Evolutionary conservation across 2,329 filamentous ascomycete species (phyloP).

Genomic region (Didymosphaeria variabile): DNA sequence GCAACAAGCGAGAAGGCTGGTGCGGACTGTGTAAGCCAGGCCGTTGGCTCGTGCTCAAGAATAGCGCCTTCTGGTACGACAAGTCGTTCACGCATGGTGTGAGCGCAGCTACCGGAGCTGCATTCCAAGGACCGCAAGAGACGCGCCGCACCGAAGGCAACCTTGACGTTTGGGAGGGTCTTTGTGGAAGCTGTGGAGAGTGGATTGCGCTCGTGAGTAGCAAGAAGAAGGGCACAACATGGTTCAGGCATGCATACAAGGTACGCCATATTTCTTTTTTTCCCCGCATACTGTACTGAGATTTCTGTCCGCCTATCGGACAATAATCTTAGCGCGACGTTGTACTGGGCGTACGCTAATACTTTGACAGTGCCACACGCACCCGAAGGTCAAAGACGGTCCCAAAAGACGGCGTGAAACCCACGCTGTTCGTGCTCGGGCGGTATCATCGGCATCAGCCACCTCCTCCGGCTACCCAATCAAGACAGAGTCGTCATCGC

Average conservation of each 20-base stretch:
- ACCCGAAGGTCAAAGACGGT: conserved; percentile 55
- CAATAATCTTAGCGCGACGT: conserved; percentile 6
- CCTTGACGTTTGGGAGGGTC: conserved; percentile 81
- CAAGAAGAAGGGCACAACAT: conserved; percentile 92
- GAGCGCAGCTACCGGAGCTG: conserved; percentile 79
- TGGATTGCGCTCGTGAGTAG: conserved; percentile 84
- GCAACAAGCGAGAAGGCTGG: conserved; percentile 89
- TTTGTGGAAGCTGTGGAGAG: conserved; percentile 80
- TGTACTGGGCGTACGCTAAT: conserved; percentile 34
- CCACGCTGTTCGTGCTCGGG: conserved; percentile 46
- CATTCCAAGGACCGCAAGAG: conserved; percentile 80
- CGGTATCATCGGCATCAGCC: conserved; percentile 46
- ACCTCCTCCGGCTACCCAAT: conserved; percentile 46
- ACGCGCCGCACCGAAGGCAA: conserved; percentile 81
- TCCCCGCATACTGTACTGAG: conserved; percentile 16
- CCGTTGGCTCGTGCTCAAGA: conserved; percentile 86
- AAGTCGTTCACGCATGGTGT: conserved; percentile 91
- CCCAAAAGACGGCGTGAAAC: conserved; percentile 54
- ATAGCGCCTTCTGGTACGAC: conserved; percentile 93
- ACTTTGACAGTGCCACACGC: conserved; percentile 50
- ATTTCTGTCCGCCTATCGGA: conserved; percentile 14
- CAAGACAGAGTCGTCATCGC: conserved; percentile 33
- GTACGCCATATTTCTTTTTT: conserved; percentile 55
- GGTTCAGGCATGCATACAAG: conserved; percentile 91
- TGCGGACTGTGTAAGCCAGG: conserved; percentile 88